Base-by-base conservation (phyloP, 2,329 filamentous ascomycete species). In the Trichophyton benhamiae region DNA sequence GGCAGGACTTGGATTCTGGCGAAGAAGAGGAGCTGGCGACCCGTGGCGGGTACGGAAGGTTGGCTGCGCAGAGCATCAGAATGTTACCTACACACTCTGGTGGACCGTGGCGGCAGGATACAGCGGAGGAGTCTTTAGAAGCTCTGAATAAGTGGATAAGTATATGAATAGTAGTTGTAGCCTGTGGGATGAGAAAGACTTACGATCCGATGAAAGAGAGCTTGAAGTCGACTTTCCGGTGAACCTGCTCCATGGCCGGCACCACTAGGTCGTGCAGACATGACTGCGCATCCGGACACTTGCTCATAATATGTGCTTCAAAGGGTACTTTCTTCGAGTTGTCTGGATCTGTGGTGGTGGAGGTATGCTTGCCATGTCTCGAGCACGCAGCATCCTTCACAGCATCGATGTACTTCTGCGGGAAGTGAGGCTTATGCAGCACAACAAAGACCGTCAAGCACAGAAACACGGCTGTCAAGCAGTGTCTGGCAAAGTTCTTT, bases 221-320 rank as follows among this genome's bases (percentile, higher is more conserved):
- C 33, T 82, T 87, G 73, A 99, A 97, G 78, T 96, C 86, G 64
- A 97, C 90, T 73, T 95, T 94, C 65, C 89, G 83, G 64, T 83
- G 80, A 42, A 91, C 82, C 62, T 83, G 82, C 73, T 90, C 84
- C 91, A 99, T 96, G 22, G 86, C 82, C 0, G 94, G 94, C 15
- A 97, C 76, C 25, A 99, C 81, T 67, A 99, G 77, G 63, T 91
- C 79, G 64, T 84, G 83, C 20, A 99, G 79, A 69, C 92, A 96
- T 70, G 89, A 87, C 72, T 81, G 82, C 1, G 94, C 91, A 74
- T 99, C 94, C 0, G 92, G 91, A 70, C 94, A 99, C 80, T 97
- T 96, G 76, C 86, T 89, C 87, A 97, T 99, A 68, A 97, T 94
- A 73, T 97, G 92, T 61, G 90, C 89, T 73, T 99, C 94, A 1